These are phyloP conservation scores for Colletotrichum filicis DNA, from an alignment of 2,329 filamentous ascomycete species.

Conservation along the genomic window DNA sequence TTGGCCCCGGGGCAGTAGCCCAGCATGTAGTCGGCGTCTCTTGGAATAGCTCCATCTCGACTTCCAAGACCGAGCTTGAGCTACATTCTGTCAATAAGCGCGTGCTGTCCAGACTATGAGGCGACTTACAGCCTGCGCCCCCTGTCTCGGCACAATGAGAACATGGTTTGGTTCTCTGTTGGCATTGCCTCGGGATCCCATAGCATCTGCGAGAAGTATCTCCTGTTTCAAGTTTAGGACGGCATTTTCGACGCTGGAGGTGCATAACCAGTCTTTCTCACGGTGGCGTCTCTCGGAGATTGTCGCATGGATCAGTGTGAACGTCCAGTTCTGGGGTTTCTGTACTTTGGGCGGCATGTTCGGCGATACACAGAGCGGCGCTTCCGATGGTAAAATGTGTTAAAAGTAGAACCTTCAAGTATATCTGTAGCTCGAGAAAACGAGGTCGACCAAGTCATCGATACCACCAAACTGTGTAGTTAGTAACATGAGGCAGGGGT, in stretches of 20 bases:
- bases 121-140: neutral
- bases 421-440: neutral
- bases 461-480: neutral
- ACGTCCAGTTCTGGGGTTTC: constrained; percentile 2
- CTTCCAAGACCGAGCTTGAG: constrained; percentile 9
- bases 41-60: neutral
- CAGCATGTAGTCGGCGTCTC: neutral
- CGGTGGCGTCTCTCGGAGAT: neutral
- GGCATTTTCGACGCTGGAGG: neutral
- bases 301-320: neutral
- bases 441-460: neutral
- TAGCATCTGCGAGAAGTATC: neutral
- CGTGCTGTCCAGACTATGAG: no score
- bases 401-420: neutral
- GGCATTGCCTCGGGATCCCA: neutral
- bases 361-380: neutral
- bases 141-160: neutral
- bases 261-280: neutral
- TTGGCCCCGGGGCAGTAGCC: neutral
- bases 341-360: constrained; percentile 7
- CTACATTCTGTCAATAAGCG: neutral
- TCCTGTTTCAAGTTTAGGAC: constrained; percentile 6
- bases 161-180: constrained; percentile 6
- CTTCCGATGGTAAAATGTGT: neutral
- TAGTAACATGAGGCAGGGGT: neutral